phyloP scores from a whole-genome alignment of 73 alveolate genomes.

The Vitrella brassicaformis region DNA sequence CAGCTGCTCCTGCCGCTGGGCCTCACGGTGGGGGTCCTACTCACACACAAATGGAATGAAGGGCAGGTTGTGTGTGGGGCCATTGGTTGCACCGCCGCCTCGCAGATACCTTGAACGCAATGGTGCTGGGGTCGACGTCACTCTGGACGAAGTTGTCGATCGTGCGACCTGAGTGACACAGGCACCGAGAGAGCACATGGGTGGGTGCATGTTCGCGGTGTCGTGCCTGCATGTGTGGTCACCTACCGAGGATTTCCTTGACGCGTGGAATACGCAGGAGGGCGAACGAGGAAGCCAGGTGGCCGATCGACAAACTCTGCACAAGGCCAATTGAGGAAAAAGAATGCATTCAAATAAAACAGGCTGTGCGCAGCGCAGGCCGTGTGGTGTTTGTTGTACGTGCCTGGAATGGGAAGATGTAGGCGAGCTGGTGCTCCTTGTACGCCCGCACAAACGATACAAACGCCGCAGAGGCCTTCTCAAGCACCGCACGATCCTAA shows the following conservation, averaged over 20 bases:
- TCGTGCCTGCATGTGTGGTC: no score
- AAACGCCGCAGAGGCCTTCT: constrained; percentile 86
- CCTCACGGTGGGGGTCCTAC: no score
- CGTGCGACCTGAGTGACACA: no score
- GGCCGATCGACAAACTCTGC: constrained; percentile 73
- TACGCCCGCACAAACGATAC: constrained; percentile 87
- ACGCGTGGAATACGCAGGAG: constrained; percentile 90
- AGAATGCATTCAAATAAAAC: neutral
- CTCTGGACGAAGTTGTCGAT: constrained; percentile 52
- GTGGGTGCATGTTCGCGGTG: no score
- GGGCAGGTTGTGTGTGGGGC: no score
- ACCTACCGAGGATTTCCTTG: constrained; percentile 75
- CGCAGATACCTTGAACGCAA: constrained; percentile 75
- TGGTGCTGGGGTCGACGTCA: constrained; percentile 53
- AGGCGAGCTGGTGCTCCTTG: constrained; percentile 54
- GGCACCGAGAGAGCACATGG: no score
- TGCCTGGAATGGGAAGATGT: constrained; percentile 35
- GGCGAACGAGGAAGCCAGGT: constrained; percentile 78
- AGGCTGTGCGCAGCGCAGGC: neutral
- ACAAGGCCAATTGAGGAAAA: neutral
- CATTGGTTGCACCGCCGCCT: no score
- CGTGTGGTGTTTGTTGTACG: neutral
- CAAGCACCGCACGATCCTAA: constrained; percentile 75
- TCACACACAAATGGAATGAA: no score
- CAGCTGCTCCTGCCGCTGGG: no score